Percentiles rank a stretch among this genome's conserved stretches.
Conservation (phyloP, 164 flowering plant species). For the Piper betle region DNA sequence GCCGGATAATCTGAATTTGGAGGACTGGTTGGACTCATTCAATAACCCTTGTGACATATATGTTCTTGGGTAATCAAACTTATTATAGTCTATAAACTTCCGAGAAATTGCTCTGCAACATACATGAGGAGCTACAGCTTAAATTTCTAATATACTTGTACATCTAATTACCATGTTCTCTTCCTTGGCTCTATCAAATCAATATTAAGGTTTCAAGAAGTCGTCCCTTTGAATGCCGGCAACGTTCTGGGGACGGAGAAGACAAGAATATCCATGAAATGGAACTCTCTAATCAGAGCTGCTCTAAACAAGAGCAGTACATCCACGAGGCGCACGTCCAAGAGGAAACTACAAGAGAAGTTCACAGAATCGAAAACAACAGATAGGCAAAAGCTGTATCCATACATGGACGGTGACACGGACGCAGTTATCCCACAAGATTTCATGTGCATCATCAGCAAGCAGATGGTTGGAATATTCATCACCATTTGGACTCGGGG, state of each 20-base stretch:
- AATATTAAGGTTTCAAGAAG: slow-evolving; percentile 70
- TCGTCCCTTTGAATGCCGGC: slow-evolving; percentile 49
- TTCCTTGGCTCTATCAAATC: neutral
- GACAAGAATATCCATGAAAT: slow-evolving; percentile 31
- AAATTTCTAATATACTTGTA: neutral
- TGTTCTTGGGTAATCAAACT: slow-evolving; percentile 12
- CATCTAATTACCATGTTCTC: neutral
- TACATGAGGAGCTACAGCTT: neutral
- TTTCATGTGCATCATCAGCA: slow-evolving; percentile 44
- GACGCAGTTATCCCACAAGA: slow-evolving; percentile 11
- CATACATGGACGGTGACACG: slow-evolving; percentile 8
- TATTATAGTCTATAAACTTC: neutral
- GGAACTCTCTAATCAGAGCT: slow-evolving; percentile 53
- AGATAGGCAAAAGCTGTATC: slow-evolving; percentile 11
- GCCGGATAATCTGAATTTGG: slow-evolving; percentile 13
- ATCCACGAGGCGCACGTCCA: neutral
- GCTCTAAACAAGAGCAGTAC: slow-evolving; percentile 35
- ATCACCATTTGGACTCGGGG: slow-evolving; percentile 57
- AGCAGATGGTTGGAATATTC: slow-evolving; percentile 71
- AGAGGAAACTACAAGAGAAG: neutral
- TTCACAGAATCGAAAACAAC: slow-evolving; percentile 2
- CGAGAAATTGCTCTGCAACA: neutral
- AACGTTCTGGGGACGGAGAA: slow-evolving; percentile 54
- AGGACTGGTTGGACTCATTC: slow-evolving; percentile 8
- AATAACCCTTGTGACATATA: slow-evolving; percentile 13